Conservation (phyloP, 2,329 filamentous ascomycete genomes). For the Fusarium austroafricanum region DNA sequence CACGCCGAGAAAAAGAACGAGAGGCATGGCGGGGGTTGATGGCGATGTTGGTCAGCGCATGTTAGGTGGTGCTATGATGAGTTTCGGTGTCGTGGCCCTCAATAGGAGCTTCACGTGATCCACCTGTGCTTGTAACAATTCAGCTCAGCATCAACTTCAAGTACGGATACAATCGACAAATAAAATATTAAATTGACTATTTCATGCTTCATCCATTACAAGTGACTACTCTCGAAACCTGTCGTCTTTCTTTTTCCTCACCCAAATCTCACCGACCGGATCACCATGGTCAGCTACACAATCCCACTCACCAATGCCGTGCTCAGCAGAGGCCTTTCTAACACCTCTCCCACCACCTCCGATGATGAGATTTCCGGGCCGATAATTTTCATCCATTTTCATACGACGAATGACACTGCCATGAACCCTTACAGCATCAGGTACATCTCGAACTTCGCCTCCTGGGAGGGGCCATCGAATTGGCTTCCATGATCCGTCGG, state of each 20-base stretch:
- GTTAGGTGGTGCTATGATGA: not conserved
- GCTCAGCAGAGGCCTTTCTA: constrained; percentile 67
- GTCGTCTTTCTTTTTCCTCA: constrained; percentile 53
- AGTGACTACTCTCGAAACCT: constrained; percentile 24
- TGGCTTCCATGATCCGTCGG: constrained; percentile 80
- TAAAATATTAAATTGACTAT: constrained; percentile 19
- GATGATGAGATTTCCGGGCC: constrained; percentile 83
- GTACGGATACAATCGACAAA: not conserved
- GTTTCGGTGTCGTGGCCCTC: constrained; percentile 37
- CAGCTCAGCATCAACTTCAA: not conserved
- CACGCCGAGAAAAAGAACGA: constrained; percentile 62
- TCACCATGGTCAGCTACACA: constrained; percentile 74
- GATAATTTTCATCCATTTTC: constrained; percentile 70
- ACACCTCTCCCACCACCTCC: constrained; percentile 81
- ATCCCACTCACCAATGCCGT: constrained; percentile 79
- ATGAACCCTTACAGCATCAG: constrained; percentile 75
- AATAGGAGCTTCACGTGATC: constrained; percentile 32
- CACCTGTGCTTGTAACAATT: not conserved
- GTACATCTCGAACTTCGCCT: constrained; percentile 82
- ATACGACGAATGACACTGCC: constrained; percentile 80
- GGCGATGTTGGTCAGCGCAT: constrained; percentile 31
- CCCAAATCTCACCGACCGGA: constrained; percentile 75
- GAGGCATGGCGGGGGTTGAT: constrained; percentile 57
- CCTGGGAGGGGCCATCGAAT: constrained; percentile 84
- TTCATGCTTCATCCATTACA: not conserved